A percentile compares a stretch with the other conserved stretches of the same genome.
These are phyloP conservation scores for Ormosia semicastrata DNA, from an alignment of 306 rosid species.

Conservation along the genomic window DNA sequence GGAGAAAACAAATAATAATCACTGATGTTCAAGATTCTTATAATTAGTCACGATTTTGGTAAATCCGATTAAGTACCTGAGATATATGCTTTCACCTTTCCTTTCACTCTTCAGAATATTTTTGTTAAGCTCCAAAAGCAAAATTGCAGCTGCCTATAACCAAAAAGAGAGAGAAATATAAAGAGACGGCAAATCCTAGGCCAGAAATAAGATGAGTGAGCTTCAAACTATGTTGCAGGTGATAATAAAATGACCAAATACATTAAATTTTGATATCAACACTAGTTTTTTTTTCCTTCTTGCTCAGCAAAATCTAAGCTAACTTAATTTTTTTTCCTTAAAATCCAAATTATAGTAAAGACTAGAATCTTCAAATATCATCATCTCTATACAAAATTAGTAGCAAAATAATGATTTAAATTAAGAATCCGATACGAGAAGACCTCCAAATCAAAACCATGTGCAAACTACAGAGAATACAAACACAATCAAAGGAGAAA, in stretches of 20 bases:
- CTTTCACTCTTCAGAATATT: slow-evolving; percentile 38
- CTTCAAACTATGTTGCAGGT: not conserved
- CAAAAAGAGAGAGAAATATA: not conserved
- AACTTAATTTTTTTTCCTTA: not conserved
- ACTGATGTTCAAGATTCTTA: not conserved
- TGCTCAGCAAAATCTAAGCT: not conserved
- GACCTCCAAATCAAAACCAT: slow-evolving; percentile 7
- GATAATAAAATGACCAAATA: not conserved
- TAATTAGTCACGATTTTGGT: not conserved
- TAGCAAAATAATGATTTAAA: not conserved
- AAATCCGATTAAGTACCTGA: slow-evolving; percentile 39
- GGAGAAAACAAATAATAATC: not conserved
- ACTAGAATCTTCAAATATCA: not conserved
- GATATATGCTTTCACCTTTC: slow-evolving; percentile 27
- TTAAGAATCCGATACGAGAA: not conserved
- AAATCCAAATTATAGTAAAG: not conserved
- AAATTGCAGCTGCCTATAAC: slow-evolving; percentile 4
- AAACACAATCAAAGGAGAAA: not conserved
- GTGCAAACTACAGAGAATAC: slow-evolving; percentile 14
- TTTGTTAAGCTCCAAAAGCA: not conserved
- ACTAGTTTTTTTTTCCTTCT: not conserved
- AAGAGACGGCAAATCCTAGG: not conserved
- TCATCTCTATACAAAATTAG: not conserved
- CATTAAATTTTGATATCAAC: not conserved
- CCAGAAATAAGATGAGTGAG: not conserved